Evolutionary conservation across 371 early-diverging fungal species (phyloP).

Genomic region (Haplosporangium sp.): DNA sequence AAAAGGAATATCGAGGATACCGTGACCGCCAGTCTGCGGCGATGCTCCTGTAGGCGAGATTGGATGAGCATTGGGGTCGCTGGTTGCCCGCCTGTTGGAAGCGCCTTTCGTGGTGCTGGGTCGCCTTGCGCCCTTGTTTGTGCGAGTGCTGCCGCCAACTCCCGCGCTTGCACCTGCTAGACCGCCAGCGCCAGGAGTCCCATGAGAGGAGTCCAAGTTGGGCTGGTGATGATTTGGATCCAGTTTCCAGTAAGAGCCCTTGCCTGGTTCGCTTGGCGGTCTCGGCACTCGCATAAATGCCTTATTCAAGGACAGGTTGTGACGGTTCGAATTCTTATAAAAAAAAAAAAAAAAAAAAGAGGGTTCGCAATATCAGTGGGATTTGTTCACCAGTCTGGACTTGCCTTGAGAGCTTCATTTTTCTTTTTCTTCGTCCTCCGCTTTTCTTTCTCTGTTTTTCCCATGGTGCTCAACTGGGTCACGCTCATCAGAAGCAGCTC

Average conservation of each 20-base stretch:
- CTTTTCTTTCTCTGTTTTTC: slow-evolving; percentile 11
- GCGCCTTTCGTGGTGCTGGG: slow-evolving; percentile 49
- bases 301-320: slow-evolving; percentile 97
- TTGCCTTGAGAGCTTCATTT: slow-evolving; percentile 16
- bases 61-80: slow-evolving; percentile 21
- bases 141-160: slow-evolving; percentile 16
- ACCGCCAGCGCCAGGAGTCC: slow-evolving; percentile 12
- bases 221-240: slow-evolving; percentile 60
- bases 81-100: slow-evolving; percentile 20
- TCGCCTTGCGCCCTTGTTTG: slow-evolving; percentile 37
- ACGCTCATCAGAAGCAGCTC: slow-evolving; percentile 29
- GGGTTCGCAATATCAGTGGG: background rate
- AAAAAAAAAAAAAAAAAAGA: background rate
- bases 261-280: slow-evolving; percentile 92
- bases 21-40: slow-evolving; percentile 4
- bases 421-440: background rate
- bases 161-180: slow-evolving; percentile 28
- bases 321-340: slow-evolving; percentile 95
- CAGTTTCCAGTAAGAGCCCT: slow-evolving; percentile 97
- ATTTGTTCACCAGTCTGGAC: too few species aligned
- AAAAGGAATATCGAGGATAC: slow-evolving; percentile 31
- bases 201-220: slow-evolving; percentile 16
- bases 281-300: slow-evolving; percentile 93
- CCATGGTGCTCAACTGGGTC: slow-evolving; percentile 37
- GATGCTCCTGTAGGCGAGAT: slow-evolving; percentile 24